phyloP scores from a whole-genome alignment of 345 rosid genomes.

The Excoecaria agallocha region DNA sequence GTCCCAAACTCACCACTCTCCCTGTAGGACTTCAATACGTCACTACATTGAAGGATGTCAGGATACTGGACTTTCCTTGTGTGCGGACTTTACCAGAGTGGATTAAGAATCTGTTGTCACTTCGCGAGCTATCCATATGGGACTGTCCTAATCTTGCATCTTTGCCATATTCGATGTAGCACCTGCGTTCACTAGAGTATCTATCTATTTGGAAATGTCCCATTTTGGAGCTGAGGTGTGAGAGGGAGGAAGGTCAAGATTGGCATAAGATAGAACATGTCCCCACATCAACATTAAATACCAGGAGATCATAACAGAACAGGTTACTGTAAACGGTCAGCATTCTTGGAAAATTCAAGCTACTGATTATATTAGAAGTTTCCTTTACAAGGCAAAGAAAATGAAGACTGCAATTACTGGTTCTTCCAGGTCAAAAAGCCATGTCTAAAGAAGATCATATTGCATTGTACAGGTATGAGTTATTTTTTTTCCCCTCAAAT shows the following conservation, averaged over 20 bases:
- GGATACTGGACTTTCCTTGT: not conserved
- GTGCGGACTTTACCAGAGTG: not conserved
- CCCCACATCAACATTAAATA: not conserved
- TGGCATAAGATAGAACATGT: constrained; percentile 4
- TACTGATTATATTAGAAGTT: not conserved
- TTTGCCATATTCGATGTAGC: not conserved
- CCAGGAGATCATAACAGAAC: not conserved
- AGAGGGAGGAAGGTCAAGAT: not conserved
- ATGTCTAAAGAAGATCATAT: too few relatives aligned
- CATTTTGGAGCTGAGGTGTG: constrained; percentile 4
- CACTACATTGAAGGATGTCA: constrained; percentile 4
- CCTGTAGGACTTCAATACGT: not conserved
- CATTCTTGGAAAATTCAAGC: not conserved
- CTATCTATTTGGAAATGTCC: constrained; percentile 6
- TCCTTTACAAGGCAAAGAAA: constrained; percentile 2
- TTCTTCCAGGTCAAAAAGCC: not conserved
- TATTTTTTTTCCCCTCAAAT: too few relatives aligned
- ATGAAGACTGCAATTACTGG: not conserved
- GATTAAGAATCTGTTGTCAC: not conserved
- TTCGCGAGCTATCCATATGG: constrained; percentile 4
- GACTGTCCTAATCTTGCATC: constrained; percentile 5
- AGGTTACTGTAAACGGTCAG: not conserved
- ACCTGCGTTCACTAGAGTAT: not conserved
- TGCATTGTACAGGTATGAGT: too few relatives aligned
- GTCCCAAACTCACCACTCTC: not conserved